Conservation (phyloP, 441 rosid species). For the Croton setiger region DNA sequence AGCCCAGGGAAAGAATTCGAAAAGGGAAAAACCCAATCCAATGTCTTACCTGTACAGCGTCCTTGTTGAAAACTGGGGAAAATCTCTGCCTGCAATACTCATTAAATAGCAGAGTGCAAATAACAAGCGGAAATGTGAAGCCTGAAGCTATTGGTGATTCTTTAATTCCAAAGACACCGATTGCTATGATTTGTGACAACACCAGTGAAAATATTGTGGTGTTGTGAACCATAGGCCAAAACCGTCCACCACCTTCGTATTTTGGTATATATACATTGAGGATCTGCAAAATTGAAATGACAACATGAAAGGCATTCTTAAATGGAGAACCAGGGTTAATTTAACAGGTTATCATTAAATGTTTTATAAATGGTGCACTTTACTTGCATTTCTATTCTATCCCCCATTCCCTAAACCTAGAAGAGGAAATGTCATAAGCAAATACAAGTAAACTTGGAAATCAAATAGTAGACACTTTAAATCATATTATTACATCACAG, state of each 20-base stretch:
- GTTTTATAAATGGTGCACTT: neutral
- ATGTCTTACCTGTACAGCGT: conserved; percentile 58
- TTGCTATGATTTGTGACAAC: conserved; percentile 75
- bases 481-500: neutral
- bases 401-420: neutral
- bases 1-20: neutral
- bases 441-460: neutral
- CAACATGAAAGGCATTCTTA: neutral
- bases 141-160: conserved; percentile 70
- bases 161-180: conserved; percentile 84
- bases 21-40: neutral
- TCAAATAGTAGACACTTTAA: neutral
- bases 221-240: conserved; percentile 88
- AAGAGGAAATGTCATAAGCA: neutral
- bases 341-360: neutral
- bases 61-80: conserved; percentile 57
- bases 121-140: conserved; percentile 72
- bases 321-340: neutral
- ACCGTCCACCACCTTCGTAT: conserved; percentile 81
- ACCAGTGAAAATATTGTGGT: conserved; percentile 81
- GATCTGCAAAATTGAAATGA: conserved; percentile 45
- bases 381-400: neutral
- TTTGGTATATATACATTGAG: conserved; percentile 68
- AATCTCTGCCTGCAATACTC: conserved; percentile 85
- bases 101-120: conserved; percentile 71